Conservation (phyloP, 2,329 filamentous ascomycete species). For the Pseudogymnoascus sp. region DNA sequence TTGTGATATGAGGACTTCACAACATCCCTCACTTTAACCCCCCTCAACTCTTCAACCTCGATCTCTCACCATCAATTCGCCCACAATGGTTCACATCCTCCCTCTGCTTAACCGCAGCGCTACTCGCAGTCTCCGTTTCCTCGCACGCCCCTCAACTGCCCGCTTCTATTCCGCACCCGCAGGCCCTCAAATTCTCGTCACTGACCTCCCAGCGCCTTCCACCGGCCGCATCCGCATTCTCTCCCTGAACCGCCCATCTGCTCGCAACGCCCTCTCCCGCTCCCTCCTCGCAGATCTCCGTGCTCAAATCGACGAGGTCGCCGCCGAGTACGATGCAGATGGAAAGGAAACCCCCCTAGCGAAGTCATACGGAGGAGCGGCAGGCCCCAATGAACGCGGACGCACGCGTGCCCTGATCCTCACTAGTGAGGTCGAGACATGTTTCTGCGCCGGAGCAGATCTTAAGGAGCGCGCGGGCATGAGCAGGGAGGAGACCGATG, state of each 20-base stretch:
- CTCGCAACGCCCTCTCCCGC: conserved; percentile 85
- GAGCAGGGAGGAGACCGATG: conserved; percentile 67
- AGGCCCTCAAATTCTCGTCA: conserved; percentile 4
- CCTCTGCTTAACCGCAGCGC: conserved; percentile 1
- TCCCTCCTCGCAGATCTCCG: conserved; percentile 66
- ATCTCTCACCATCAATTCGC: neutral
- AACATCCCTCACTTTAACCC: neutral
- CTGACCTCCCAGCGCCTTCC: conserved; percentile 63
- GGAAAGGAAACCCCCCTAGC: conserved; percentile 42
- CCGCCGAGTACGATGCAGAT: conserved; percentile 48
- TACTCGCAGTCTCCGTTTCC: neutral
- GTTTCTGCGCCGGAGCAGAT: conserved; percentile 92
- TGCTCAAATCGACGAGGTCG: conserved; percentile 64
- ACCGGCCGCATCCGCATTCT: conserved; percentile 81
- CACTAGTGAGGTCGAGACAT: conserved; percentile 74
- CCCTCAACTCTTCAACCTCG: neutral
- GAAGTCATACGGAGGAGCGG: conserved; percentile 37
- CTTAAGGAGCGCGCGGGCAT: conserved; percentile 80
- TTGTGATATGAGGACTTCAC: neutral
- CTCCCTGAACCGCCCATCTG: conserved; percentile 73
- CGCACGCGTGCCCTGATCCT: conserved; percentile 75
- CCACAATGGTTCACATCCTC: neutral
- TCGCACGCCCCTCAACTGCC: neutral
- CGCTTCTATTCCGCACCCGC: conserved; percentile 3
- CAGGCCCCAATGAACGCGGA: conserved; percentile 38